Conservation (phyloP, 257 asterid genomes). For the Solanum raphanifolium region DNA sequence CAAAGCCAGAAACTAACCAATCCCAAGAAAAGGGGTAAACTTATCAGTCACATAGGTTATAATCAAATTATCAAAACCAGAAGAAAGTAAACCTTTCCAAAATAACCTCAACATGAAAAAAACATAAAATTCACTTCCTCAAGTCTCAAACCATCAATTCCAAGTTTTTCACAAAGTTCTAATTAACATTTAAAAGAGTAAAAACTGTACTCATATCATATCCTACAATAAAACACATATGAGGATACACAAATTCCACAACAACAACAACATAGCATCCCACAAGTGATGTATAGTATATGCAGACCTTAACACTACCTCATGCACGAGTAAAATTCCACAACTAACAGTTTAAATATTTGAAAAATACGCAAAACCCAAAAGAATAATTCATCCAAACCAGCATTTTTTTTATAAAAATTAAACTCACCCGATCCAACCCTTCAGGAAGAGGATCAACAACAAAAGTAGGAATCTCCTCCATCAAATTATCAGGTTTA, state of each 20-base stretch:
- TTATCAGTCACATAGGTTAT: neutral
- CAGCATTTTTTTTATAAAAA: neutral
- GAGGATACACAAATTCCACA: neutral
- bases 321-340: neutral
- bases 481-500: slow-evolving; percentile 77
- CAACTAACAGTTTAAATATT: neutral
- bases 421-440: slow-evolving; percentile 68
- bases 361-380: neutral
- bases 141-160: neutral
- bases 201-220: neutral
- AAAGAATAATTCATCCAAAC: neutral
- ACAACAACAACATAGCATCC: neutral
- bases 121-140: neutral
- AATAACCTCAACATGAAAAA: neutral
- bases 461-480: slow-evolving; percentile 78
- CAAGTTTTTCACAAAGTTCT: neutral
- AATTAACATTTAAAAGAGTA: neutral
- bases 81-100: neutral
- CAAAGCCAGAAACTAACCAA: neutral
- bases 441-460: slow-evolving; percentile 94
- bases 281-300: neutral
- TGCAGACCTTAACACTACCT: neutral
- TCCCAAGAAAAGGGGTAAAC: neutral
- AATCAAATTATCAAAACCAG: neutral
- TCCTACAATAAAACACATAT: neutral